These are phyloP conservation scores for Millerozyma acaciae DNA, from an alignment of 805 yeast genomes.

Conservation along the genomic window DNA sequence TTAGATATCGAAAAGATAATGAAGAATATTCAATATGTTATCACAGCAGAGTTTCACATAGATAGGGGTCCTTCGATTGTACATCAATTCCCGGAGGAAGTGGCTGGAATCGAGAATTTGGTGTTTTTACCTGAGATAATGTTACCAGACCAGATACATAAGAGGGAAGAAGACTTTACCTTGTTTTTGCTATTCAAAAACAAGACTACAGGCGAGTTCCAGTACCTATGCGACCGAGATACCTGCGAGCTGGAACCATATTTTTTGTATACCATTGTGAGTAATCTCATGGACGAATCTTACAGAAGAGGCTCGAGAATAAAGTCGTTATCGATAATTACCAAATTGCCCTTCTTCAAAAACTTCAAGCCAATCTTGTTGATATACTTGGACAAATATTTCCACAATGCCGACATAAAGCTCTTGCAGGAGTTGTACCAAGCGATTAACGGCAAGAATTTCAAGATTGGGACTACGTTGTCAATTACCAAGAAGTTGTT, in stretches of 20 bases:
- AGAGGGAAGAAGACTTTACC: slow-evolving; percentile 56
- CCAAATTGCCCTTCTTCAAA: slow-evolving; percentile 49
- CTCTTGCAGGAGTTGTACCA: slow-evolving; percentile 26
- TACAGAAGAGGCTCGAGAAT: slow-evolving; percentile 58
- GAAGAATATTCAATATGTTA: slow-evolving; percentile 49
- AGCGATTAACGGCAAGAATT: slow-evolving; percentile 30
- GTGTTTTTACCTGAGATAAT: slow-evolving; percentile 49
- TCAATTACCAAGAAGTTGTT: slow-evolving; percentile 34
- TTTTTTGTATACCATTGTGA: slow-evolving; percentile 54
- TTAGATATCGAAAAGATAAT: no score
- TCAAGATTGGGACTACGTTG: slow-evolving; percentile 19
- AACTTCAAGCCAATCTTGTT: slow-evolving; percentile 57
- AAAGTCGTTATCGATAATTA: slow-evolving; percentile 56
- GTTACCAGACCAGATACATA: slow-evolving; percentile 61
- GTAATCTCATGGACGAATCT: slow-evolving; percentile 40
- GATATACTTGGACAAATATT: slow-evolving; percentile 49
- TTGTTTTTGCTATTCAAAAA: slow-evolving; percentile 49
- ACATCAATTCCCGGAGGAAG: slow-evolving; percentile 41
- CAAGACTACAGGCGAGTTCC: slow-evolving; percentile 34
- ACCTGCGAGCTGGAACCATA: slow-evolving; percentile 40
- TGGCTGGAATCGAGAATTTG: slow-evolving; percentile 35
- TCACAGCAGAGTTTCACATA: slow-evolving; percentile 78
- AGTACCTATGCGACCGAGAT: slow-evolving; percentile 28
- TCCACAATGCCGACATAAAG: slow-evolving; percentile 17
- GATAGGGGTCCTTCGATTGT: slow-evolving; percentile 65